Evolutionary conservation across 305 asterid species (phyloP), one percentile per base, ranked within the genome.

Genomic region (Fraxinus greggii): DNA sequence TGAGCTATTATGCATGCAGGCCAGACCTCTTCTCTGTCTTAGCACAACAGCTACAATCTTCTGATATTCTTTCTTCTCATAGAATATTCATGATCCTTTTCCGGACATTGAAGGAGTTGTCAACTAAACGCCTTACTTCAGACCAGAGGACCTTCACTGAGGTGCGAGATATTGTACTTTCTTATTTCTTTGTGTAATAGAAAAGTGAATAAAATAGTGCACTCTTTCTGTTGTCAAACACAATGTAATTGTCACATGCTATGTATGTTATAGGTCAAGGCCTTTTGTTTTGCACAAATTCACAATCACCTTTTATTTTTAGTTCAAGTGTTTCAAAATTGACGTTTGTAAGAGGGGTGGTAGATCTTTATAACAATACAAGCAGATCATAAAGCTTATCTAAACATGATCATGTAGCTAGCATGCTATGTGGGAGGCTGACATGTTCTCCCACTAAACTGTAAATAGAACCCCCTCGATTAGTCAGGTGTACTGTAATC

Each of bases 71-170:
- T 85, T 81, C 96, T 82, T 94, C 99, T 32, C 98, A 96, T 86
- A 94, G 98, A 90, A 91, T 94, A 85, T 89, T 87, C 88, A 88
- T 90, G 97, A 90, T 96, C 87, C 97, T 96, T 85, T 96, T 92
- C 84, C 95, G 98, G 89, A 88, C 92, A 63, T 87, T 96, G 84
- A 96, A 96, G 91, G 98, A 96, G 92, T 86, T 96, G 90, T 94
- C 99, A 0, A 91, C 97, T 83, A 96, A 96, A 86, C 94, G 98
- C 76, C 97, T 96, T 45, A 76, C 93, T 76, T 81, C 93, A 77
- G 99, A 96, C 78, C 99, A 91, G 88, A 92, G 92, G 89, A 89
- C 91, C 83, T 96, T 86, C 81, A 90, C 97, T 56, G 92, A 93
- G 97, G 98, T 93, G 88, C 77, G 70, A 3, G 76, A 36, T 79